Evolutionary conservation across 768 basidiomycete species (phyloP), one percentile per base, ranked within the genome.

Genomic region (Lactarius akahatsu): DNA sequence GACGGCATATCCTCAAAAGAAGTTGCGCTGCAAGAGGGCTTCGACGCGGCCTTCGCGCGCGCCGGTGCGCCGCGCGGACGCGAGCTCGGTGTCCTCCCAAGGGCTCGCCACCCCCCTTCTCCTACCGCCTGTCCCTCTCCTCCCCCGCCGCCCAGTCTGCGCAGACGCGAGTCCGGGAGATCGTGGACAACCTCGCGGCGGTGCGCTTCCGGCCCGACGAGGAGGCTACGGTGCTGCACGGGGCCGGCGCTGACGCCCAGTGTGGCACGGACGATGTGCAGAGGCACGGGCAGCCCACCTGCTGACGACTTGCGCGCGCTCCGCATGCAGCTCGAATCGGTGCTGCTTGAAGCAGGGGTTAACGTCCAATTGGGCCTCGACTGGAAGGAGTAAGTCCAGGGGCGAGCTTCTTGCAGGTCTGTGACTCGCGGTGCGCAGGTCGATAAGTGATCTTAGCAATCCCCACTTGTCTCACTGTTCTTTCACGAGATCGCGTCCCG

Each of bases 1-100:
- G 96, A 98, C 77, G 96, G 96, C 7, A 96, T 98, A 71, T 91
- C 88, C 0, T 87, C 89, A 4, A 98, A 98, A 75, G 90, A 96
- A 74, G 80, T 83, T 0, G 88, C 87, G 2, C 81, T 98, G 2
- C 96, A 99, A 72, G 80, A 87, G 69, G 96, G 96, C 0, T 98
- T 99, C 72, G 93, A 99, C 76, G 78, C 81, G 4, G 94, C 92
- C 1, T 98, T 93, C 72, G 86, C 87, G 0, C 75, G 77, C 16
- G 2, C 26, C 26, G 26, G 26, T 28, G 26, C 26, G 26, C 26
- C 26, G 26, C 26, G 26, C 26, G 26, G 95, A 0, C 85, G 88
- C 30, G 83, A 91, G 67, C 75, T 98, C 1, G 96, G 96, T 3
- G 74, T 81, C 45, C 79, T 96, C 20, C 20, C 86, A 95, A 28